Evolutionary conservation across 2,329 filamentous ascomycete genomes (phyloP).

Genomic region (Microdochium paspali): DNA sequence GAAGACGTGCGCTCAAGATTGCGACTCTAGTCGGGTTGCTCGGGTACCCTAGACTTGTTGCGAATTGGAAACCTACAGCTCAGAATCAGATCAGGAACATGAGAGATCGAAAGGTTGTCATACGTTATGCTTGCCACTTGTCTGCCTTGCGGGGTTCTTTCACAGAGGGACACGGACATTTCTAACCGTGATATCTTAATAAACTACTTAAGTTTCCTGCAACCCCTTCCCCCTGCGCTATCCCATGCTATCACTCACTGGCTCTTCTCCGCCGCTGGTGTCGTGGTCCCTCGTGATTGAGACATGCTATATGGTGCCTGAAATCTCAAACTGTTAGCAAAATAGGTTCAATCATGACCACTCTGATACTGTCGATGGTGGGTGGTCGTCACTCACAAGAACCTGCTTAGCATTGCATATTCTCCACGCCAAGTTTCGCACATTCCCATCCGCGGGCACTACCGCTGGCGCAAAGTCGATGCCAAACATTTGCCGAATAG

Average conservation of each 20-base stretch:
- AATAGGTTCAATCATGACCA: background rate
- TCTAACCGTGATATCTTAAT: too few species aligned
- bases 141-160: too few species aligned
- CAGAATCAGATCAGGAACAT: too few species aligned
- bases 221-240: too few species aligned
- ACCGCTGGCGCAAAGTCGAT: constrained; percentile 92
- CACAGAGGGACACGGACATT: too few species aligned
- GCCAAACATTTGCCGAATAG: constrained; percentile 92
- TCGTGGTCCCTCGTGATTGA: constrained; percentile 50
- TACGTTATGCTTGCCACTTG: too few species aligned
- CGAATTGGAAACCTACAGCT: too few species aligned
- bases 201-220: background rate
- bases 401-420: constrained; percentile 95
- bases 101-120: too few species aligned
- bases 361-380: background rate
- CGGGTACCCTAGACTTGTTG: too few species aligned
- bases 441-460: constrained; percentile 83
- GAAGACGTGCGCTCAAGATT: too few species aligned
- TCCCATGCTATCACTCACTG: background rate
- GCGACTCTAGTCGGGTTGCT: too few species aligned
- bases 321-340: constrained; percentile 8
- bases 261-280: constrained; percentile 34
- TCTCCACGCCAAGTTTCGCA: constrained; percentile 85
- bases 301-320: constrained; percentile 68
- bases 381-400: constrained; percentile 48